phyloP scores from a whole-genome alignment of 352 stramenopile genomes.

The Globisporangium radiosum region DNA sequence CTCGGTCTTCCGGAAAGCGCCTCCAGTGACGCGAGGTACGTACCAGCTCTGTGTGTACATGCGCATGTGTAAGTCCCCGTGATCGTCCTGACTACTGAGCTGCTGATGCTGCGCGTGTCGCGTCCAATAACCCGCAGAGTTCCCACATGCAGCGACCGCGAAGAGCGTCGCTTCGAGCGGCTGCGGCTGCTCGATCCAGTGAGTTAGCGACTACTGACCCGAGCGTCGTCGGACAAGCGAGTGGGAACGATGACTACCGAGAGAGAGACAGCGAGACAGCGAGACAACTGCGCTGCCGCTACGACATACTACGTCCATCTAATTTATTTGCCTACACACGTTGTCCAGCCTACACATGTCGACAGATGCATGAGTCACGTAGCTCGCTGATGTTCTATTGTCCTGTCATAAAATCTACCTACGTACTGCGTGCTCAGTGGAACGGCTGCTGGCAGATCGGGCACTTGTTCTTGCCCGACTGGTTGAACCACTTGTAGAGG shows the following conservation, averaged over 20 bases:
- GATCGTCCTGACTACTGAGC: no score
- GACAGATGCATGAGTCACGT: not conserved
- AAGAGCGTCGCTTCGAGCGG: slow-evolving; percentile 44
- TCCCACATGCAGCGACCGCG: slow-evolving; percentile 12
- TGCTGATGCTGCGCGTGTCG: not conserved
- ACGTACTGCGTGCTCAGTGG: slow-evolving; percentile 22
- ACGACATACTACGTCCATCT: not conserved
- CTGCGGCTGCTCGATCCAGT: slow-evolving; percentile 41
- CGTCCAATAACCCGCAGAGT: slow-evolving; percentile 16
- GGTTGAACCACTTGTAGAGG: slow-evolving; percentile 93
- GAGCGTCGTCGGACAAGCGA: no score
- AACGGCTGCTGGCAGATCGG: slow-evolving; percentile 91
- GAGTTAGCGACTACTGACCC: not conserved
- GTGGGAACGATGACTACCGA: no score
- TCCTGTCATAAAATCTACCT: not conserved
- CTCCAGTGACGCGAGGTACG: slow-evolving; percentile 25
- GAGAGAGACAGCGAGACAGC: not conserved
- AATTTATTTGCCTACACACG: slow-evolving; percentile 2
- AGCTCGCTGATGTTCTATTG: not conserved
- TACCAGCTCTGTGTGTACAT: not conserved
- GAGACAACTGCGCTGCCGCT: not conserved
- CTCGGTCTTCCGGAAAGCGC: slow-evolving; percentile 54
- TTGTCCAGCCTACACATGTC: not conserved
- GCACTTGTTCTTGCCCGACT: slow-evolving; percentile 92
- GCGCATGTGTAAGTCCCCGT: not conserved